A percentile compares a stretch with the other conserved stretches of the same genome.
phyloP scores from a whole-genome alignment of 2,329 filamentous ascomycete genomes.

The Plenodomus biglobosus region DNA sequence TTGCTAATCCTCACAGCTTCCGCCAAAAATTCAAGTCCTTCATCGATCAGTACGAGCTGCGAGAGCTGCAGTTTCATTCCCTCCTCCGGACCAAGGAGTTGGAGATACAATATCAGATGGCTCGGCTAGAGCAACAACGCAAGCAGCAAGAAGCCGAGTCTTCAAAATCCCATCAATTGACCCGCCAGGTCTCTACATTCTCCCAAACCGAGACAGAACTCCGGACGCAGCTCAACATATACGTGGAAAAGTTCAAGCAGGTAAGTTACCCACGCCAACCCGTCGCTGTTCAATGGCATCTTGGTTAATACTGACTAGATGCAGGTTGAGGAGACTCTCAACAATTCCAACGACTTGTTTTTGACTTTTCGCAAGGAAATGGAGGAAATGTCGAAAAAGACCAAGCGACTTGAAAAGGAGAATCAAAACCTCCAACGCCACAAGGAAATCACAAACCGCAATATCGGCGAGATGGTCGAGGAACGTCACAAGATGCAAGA shows the following conservation, averaged over 20 bases:
- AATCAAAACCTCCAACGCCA: conserved; percentile 89
- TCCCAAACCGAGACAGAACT: conserved; percentile 95
- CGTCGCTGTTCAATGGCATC: conserved; percentile 32
- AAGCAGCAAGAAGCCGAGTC: conserved; percentile 83
- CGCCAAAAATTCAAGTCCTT: conserved; percentile 89
- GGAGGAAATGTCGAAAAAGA: conserved; percentile 99
- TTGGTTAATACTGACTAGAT: conserved; percentile 53
- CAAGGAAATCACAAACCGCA: conserved; percentile 89
- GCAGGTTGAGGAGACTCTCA: conserved; percentile 97
- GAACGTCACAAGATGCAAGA: conserved; percentile 77
- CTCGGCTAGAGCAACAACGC: conserved; percentile 84
- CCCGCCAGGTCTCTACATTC: conserved; percentile 89
- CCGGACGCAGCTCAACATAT: conserved; percentile 93
- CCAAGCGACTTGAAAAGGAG: conserved; percentile 93
- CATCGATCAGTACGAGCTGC: conserved; percentile 93
- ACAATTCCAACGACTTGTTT: conserved; percentile 97
- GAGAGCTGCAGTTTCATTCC: conserved; percentile 91
- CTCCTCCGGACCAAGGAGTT: conserved; percentile 92
- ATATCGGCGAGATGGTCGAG: conserved; percentile 96
- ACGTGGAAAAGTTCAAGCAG: conserved; percentile 99
- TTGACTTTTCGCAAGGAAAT: conserved; percentile 97
- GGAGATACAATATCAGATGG: conserved; percentile 89
- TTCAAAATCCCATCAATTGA: conserved; percentile 78
- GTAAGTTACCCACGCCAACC: conserved; percentile 54
- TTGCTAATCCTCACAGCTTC: conserved; percentile 45